Conservation (phyloP, 768 basidiomycete genomes). For the Amanita muscaria region DNA sequence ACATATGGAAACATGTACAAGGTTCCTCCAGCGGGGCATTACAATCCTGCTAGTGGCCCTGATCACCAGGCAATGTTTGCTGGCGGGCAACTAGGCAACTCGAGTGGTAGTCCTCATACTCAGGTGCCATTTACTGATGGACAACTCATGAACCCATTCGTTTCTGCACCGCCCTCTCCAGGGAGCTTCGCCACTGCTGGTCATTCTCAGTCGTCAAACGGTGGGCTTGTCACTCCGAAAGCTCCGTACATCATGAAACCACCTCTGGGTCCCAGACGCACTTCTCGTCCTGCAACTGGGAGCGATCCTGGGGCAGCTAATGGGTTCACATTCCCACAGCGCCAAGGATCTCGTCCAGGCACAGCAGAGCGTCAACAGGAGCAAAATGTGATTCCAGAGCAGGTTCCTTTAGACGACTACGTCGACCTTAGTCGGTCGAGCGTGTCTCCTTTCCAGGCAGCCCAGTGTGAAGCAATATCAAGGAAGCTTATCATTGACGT, state of each 20-base stretch:
- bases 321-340: conserved; percentile 6
- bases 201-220: neutral
- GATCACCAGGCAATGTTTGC: no score
- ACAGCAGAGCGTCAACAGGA: neutral
- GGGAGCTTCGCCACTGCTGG: neutral
- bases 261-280: neutral
- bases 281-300: conserved; percentile 5
- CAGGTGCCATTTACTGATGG: neutral
- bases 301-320: conserved; percentile 9
- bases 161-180: neutral
- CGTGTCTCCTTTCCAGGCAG: conserved; percentile 67
- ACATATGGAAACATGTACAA: neutral
- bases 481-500: conserved; percentile 39
- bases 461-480: conserved; percentile 66
- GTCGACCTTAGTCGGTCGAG: conserved; percentile 60
- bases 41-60: neutral
- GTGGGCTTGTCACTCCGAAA: neutral
- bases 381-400: neutral
- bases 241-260: no score
- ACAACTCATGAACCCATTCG: neutral
- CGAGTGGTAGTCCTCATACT: no score
- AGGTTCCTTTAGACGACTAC: conserved; percentile 36
- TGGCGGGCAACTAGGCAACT: no score
- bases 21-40: neutral
- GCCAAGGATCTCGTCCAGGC: neutral